phyloP scores from a whole-genome alignment of 202 grass and related monocot genomes.

The Elaeis oleifera region DNA sequence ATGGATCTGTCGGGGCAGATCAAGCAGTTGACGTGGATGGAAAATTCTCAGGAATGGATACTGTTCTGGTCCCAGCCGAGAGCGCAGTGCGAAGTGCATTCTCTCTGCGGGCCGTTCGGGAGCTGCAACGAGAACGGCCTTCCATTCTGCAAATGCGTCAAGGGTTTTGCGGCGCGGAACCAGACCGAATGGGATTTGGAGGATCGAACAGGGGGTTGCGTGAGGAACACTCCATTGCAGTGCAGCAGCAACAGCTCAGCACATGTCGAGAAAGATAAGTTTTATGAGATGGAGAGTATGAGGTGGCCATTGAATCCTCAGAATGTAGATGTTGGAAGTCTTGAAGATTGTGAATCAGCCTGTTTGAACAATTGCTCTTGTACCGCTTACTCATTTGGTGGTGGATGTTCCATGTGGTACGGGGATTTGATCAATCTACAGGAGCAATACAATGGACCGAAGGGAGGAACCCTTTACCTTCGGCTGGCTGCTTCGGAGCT shows the following conservation, averaged over 20 bases:
- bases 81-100: background rate
- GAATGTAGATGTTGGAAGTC: constrained; percentile 19
- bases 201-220: background rate
- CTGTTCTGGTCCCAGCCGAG: background rate
- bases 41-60: too few species aligned
- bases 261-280: constrained; percentile 26
- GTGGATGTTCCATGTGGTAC: constrained; percentile 48
- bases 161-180: background rate
- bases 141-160: background rate
- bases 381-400: constrained; percentile 21
- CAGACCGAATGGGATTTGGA: background rate
- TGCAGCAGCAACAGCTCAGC: background rate
- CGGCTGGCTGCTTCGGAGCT: too few species aligned
- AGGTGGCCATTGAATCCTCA: constrained; percentile 39
- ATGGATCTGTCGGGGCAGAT: constrained; percentile 43
- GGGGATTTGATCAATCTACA: constrained; percentile 42
- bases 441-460: too few species aligned
- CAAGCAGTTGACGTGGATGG: background rate
- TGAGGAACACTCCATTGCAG: background rate
- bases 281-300: constrained; percentile 29
- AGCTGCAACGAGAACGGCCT: background rate
- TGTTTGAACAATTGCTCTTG: constrained; percentile 57
- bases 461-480: too few species aligned
- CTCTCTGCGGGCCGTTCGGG: background rate
- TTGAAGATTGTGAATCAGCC: constrained; percentile 28